phyloP scores from a whole-genome alignment of 2,329 filamentous ascomycete species.

The Sporothrix inflata region DNA sequence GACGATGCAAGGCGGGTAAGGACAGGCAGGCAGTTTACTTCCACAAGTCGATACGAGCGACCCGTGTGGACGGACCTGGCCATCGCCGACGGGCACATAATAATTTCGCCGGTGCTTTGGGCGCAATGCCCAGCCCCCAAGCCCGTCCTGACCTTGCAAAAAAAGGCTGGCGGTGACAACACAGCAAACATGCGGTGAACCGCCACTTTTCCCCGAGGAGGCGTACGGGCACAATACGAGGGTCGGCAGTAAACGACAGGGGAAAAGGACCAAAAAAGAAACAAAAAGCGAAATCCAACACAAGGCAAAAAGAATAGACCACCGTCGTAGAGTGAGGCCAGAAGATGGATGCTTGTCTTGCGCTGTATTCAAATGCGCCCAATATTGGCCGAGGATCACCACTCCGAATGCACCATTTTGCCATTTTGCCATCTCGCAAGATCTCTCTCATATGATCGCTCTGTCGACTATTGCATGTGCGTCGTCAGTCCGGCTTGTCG shows the following conservation, averaged over 20 bases:
- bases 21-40: neutral
- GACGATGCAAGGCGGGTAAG: conserved; percentile 3
- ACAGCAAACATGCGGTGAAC: conserved; percentile 19
- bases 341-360: neutral
- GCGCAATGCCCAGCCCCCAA: neutral
- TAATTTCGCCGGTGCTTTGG: neutral
- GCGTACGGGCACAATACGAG: conserved; percentile 9
- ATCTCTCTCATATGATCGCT: neutral
- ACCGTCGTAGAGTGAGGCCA: neutral
- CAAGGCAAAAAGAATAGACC: neutral
- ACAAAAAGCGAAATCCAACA: neutral
- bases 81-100: neutral
- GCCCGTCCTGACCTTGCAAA: neutral
- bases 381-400: conserved; percentile 13
- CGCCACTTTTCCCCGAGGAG: neutral
- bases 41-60: neutral
- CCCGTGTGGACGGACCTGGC: neutral
- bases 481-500: neutral
- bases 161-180: neutral
- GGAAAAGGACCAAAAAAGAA: neutral
- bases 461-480: neutral
- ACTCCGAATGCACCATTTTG: neutral
- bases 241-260: neutral
- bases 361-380: neutral
- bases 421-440: too few species aligned